Percentiles rank a stretch among this genome's conserved stretches.
Evolutionary conservation across 306 rosid species (phyloP).

Genomic region (Pterocarpus macrocarpus): DNA sequence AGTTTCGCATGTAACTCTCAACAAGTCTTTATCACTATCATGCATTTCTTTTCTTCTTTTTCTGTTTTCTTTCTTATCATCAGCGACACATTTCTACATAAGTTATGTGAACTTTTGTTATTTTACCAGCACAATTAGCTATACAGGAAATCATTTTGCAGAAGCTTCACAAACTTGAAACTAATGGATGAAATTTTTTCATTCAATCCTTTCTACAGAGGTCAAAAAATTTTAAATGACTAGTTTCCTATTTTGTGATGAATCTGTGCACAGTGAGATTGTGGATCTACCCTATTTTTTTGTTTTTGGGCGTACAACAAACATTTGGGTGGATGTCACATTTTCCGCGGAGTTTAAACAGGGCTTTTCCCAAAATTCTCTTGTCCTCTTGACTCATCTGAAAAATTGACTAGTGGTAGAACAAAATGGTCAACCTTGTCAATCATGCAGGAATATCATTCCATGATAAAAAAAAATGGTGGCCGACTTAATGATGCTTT

Average conservation of each 20-base stretch:
- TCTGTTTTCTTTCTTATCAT: too few relatives aligned
- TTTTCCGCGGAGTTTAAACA: neutral
- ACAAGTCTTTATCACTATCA: too few relatives aligned
- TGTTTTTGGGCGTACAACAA: too few relatives aligned
- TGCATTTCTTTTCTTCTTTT: too few relatives aligned
- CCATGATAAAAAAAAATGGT: neutral
- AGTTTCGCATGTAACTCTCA: too few relatives aligned
- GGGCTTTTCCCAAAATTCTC: neutral
- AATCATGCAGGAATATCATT: constrained; percentile 12
- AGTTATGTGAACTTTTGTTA: too few relatives aligned
- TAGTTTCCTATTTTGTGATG: neutral
- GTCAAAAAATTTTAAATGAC: too few relatives aligned
- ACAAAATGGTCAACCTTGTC: neutral
- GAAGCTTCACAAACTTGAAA: neutral
- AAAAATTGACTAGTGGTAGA: neutral
- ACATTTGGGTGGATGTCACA: neutral
- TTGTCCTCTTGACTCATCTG: neutral
- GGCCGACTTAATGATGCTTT: neutral
- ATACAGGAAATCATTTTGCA: neutral
- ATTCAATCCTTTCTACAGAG: neutral
- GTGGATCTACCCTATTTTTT: too few relatives aligned
- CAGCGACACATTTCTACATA: too few relatives aligned
- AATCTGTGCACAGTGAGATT: neutral
- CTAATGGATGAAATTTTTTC: neutral
- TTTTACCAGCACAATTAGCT: too few relatives aligned